Evolutionary conservation across 805 yeast species (phyloP).

Genomic region (Lachancea dasiensis): DNA sequence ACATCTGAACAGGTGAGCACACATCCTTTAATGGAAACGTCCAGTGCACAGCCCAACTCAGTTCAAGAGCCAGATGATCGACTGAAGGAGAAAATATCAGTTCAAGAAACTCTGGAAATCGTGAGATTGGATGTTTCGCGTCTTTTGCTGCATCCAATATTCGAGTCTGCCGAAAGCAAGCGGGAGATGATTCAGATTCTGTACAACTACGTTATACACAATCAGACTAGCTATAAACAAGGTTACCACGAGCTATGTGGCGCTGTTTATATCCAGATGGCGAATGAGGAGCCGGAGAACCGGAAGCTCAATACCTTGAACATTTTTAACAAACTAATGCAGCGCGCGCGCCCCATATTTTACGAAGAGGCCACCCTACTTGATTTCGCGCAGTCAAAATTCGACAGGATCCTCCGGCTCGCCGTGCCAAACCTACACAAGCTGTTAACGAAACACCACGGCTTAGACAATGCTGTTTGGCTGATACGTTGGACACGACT

Average conservation of each 20-base stretch:
- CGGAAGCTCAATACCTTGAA: slow-evolving; percentile 16
- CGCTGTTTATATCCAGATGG: slow-evolving; percentile 22
- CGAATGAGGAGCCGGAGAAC: slow-evolving; percentile 4
- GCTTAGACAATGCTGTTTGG: slow-evolving; percentile 25
- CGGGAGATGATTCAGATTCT: slow-evolving; percentile 24
- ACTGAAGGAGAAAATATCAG: slow-evolving; percentile 10
- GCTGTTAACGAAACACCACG: slow-evolving; percentile 11
- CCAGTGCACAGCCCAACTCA: not conserved
- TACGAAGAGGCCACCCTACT: slow-evolving; percentile 23
- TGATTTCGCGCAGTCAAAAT: slow-evolving; percentile 22
- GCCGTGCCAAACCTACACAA: slow-evolving; percentile 17
- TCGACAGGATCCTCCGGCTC: slow-evolving; percentile 19
- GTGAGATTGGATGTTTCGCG: slow-evolving; percentile 28
- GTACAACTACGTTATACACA: slow-evolving; percentile 19
- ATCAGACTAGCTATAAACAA: slow-evolving; percentile 22
- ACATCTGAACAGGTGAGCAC: slow-evolving; percentile 17
- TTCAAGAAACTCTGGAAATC: slow-evolving; percentile 25
- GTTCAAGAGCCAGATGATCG: slow-evolving; percentile 2
- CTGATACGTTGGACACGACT: slow-evolving; percentile 32
- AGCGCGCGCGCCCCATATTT: slow-evolving; percentile 20
- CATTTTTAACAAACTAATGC: slow-evolving; percentile 26
- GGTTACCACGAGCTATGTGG: slow-evolving; percentile 32
- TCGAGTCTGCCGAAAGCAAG: slow-evolving; percentile 16
- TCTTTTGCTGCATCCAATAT: slow-evolving; percentile 23
- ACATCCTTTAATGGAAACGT: slow-evolving; percentile 8